These are phyloP conservation scores for Exophiala calicioides DNA, from an alignment of 2,329 filamentous ascomycete genomes.

Conservation along the genomic window DNA sequence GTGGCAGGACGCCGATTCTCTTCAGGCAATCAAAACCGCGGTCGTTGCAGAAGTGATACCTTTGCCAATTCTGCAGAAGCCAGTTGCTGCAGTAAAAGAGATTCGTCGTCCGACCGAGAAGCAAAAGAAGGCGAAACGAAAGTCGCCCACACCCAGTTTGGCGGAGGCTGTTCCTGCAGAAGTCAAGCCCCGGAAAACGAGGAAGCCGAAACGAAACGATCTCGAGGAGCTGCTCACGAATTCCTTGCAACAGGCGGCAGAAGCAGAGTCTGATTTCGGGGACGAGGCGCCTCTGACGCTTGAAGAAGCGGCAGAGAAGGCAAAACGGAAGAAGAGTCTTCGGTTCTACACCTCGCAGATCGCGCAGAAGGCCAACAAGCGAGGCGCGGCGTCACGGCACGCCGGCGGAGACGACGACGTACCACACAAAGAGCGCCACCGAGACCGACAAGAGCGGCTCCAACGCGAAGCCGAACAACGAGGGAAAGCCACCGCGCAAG, in stretches of 20 bases:
- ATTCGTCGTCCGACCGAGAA: constrained; percentile 36
- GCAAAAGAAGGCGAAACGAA: constrained; percentile 48
- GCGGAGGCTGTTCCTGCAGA: constrained; percentile 1
- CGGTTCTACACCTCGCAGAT: constrained; percentile 99
- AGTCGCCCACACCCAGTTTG: constrained; percentile 31
- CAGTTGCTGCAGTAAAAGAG: constrained; percentile 38
- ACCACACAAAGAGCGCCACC: constrained; percentile 83
- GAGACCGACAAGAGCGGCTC: constrained; percentile 80
- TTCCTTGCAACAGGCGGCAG: constrained; percentile 39
- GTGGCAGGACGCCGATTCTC: constrained; percentile 72
- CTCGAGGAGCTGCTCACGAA: constrained; percentile 41
- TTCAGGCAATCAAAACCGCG: constrained; percentile 56
- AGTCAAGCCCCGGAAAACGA: constrained; percentile 61
- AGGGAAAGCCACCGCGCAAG: constrained; percentile 61
- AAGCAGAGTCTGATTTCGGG: constrained; percentile 84
- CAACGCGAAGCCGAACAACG: constrained; percentile 86
- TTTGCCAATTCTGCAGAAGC: constrained; percentile 22
- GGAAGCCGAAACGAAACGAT: constrained; percentile 54
- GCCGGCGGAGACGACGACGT: constrained; percentile 59
- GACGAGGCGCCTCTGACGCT: constrained; percentile 81
- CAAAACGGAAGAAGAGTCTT: constrained; percentile 82
- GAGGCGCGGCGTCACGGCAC: constrained; percentile 63
- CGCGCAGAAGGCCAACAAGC: constrained; percentile 88
- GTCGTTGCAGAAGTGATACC: constrained; percentile 31
- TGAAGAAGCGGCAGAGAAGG: constrained; percentile 81